Evolutionary conservation across 495 filamentous ascomycete species (phyloP), one percentile per base, ranked within the genome.

Genomic region (Platismatia glauca): DNA sequence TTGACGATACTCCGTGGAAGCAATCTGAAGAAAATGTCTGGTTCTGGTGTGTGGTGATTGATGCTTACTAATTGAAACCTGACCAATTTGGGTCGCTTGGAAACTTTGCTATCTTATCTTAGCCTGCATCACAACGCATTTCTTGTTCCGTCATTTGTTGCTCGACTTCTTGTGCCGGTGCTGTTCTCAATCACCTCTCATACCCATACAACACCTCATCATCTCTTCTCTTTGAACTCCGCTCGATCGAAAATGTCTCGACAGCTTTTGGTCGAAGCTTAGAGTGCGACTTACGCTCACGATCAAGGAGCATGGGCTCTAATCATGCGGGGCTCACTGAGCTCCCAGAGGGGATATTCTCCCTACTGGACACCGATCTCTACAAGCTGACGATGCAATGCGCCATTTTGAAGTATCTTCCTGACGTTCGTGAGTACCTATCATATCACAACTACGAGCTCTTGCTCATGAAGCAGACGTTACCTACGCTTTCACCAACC

Each of bases 341-440:
- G 44, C 59, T 73, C 31, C 79, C 82, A n/a, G 81, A 83, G 67
- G 92, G 91, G 43, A 84, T 97, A 69, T 87, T 83, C 73, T 97
- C 94, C 63, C 86, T 98, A 64, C 83, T 98, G 44, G 94, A 98
- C 72, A 98, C 94, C 2, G 94, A 98, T 78, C 79, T 98, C 48
- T 98, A 98, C 81, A 98, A 98, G 75, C 74, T 98, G 70, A 98
- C 94, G 13, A 98, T 98, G 94, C 94, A 98, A 84, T 95, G 89
- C 71, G 94, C 92, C 46, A 84, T 97, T 66, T 79, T 96, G 57
- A 91, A 90, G 70, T 92, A 89, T 75, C 97, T 95, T 71, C 85
- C 87, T 20, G 82, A 93, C 67, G 85, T 91, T 58, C 76, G 88
- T 87, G 66, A 75, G 81, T 79, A 43, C 18, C 13, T 41, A 18